phyloP scores from a whole-genome alignment of 208 protist species.

The Sergeia podlipaevii region DNA sequence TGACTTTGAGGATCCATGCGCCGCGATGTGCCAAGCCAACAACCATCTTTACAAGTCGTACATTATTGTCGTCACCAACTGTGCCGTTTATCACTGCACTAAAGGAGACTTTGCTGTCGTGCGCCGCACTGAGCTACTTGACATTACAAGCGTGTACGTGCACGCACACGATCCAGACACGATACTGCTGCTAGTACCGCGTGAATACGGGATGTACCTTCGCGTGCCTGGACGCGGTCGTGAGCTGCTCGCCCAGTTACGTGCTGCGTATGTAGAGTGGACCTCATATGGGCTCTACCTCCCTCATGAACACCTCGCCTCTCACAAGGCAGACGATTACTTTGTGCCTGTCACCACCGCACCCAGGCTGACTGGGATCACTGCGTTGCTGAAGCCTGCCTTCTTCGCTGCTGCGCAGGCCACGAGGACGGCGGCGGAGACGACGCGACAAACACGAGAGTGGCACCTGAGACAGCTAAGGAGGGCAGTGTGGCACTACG shows the following conservation, averaged over 20 bases:
- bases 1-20: slow-evolving; percentile 21
- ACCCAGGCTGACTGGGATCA: slow-evolving; percentile 18
- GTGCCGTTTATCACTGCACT: slow-evolving; percentile 59
- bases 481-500: slow-evolving; percentile 28
- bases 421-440: slow-evolving; percentile 33
- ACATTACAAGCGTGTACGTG: slow-evolving; percentile 34
- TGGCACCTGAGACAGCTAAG: slow-evolving; percentile 42
- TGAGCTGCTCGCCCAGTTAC: slow-evolving; percentile 47
- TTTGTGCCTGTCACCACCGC: slow-evolving; percentile 31
- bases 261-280: slow-evolving; percentile 59
- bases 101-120: slow-evolving; percentile 48
- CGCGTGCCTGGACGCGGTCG: slow-evolving; percentile 33
- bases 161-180: slow-evolving; percentile 37
- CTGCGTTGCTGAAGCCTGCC: slow-evolving; percentile 42
- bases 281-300: slow-evolving; percentile 42
- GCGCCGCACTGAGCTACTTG: slow-evolving; percentile 42
- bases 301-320: slow-evolving; percentile 19
- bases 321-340: slow-evolving; percentile 23
- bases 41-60: slow-evolving; percentile 51
- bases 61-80: slow-evolving; percentile 63
- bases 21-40: slow-evolving; percentile 28
- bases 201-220: slow-evolving; percentile 72
- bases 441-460: slow-evolving; percentile 13
- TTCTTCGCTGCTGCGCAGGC: slow-evolving; percentile 46
- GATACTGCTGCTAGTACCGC: slow-evolving; percentile 45